Percentiles rank a stretch among this genome's conserved stretches.
These are phyloP conservation scores for Penicillium egyptiacum DNA, from an alignment of 495 filamentous ascomycete species.

Conservation along the genomic window DNA sequence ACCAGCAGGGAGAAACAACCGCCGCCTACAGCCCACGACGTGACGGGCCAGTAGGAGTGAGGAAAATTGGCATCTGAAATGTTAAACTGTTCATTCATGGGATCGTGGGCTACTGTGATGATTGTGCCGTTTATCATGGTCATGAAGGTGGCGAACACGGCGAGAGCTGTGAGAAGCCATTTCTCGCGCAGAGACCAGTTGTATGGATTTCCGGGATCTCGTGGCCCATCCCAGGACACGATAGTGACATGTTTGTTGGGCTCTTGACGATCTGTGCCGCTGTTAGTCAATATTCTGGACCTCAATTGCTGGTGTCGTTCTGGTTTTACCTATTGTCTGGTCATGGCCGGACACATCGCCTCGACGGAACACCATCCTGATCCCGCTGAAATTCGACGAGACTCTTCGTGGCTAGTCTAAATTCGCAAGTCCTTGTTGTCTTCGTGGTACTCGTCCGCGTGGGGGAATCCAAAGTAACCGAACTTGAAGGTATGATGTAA, in stretches of 20 bases:
- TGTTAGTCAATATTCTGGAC: conserved; percentile 3
- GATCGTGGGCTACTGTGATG: conserved; percentile 41
- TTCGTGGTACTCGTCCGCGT: not conserved
- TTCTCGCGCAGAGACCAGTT: conserved; percentile 58
- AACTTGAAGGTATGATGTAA: conserved; percentile 17
- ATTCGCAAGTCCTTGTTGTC: not conserved
- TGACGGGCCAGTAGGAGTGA: conserved; percentile 53
- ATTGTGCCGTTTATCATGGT: conserved; percentile 46
- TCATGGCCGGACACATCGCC: conserved; percentile 29
- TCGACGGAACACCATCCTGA: conserved; percentile 29
- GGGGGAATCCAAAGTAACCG: not conserved
- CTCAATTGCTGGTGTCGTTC: not conserved
- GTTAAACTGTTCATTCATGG: conserved; percentile 41
- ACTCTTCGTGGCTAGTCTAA: not conserved
- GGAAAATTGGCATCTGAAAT: conserved; percentile 50
- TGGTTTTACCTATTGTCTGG: conserved; percentile 18
- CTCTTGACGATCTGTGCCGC: conserved; percentile 22
- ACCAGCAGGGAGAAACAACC: conserved; percentile 46
- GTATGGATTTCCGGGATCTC: conserved; percentile 57
- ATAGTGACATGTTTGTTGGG: conserved; percentile 24
- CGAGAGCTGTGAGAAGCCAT: conserved; percentile 33
- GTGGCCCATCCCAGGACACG: conserved; percentile 50
- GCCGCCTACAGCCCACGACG: conserved; percentile 52
- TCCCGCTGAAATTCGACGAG: not conserved
- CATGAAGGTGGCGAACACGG: conserved; percentile 34